Conservation (phyloP, 768 basidiomycete genomes). For the Amyloporia xantha region DNA sequence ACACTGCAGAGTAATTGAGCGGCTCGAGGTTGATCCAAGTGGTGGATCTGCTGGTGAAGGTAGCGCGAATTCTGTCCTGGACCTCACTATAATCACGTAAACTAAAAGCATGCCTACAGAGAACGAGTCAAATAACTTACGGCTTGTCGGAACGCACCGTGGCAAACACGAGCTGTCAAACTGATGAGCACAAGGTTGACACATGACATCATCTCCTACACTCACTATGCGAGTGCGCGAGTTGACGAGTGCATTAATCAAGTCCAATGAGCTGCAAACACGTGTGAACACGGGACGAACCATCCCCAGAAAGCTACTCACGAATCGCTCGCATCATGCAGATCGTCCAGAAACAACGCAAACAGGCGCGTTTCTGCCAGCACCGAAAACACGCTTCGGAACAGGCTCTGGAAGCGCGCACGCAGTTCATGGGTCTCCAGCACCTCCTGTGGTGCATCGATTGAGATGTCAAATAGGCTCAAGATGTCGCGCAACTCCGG, state of each 20-base stretch:
- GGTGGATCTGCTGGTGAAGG: constrained; percentile 53
- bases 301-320: constrained; percentile 23
- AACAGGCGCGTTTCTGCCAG: constrained; percentile 65
- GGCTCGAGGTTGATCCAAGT: constrained; percentile 68
- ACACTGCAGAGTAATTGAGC: constrained; percentile 48
- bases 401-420: constrained; percentile 63
- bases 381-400: constrained; percentile 63
- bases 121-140: no score
- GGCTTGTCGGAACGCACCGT: constrained; percentile 52
- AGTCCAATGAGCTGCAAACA: constrained; percentile 50
- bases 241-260: constrained; percentile 57
- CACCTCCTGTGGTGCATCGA: constrained; percentile 47
- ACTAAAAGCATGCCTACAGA: no score
- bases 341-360: constrained; percentile 65
- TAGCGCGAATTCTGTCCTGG: constrained; percentile 44
- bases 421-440: constrained; percentile 55
- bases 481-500: constrained; percentile 65
- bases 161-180: constrained; percentile 51
- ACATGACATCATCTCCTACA: neutral
- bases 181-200: constrained; percentile 1
- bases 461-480: constrained; percentile 42
- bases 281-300: neutral
- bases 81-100: constrained; percentile 33
- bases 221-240: constrained; percentile 60
- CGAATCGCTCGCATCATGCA: constrained; percentile 72